Evolutionary conservation across 768 basidiomycete genomes (phyloP), one percentile per base, ranked within the genome.

Genomic region (Hygrocybe punicea): DNA sequence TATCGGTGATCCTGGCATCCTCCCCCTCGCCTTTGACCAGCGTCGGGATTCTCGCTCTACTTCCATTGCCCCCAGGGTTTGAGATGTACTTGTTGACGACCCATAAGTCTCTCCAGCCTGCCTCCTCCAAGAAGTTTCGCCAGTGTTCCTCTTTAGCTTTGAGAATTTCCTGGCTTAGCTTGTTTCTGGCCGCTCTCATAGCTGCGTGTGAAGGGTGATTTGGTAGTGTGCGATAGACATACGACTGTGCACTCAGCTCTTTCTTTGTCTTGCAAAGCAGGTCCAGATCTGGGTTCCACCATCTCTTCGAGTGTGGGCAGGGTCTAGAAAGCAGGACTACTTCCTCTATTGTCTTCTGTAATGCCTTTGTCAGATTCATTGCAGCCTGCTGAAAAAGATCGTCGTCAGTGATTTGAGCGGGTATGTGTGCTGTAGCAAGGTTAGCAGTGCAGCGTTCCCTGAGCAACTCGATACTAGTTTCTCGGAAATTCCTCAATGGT

Each of bases 41-140:
- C 2, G 62, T 55, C 0, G 65, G 65, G 1, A 66, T 42, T n/a
- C 63, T 37, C 5, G 55, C 10, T 7, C 44, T 21, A 4, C 17
- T n/a, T 3, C 57, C 57, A n/a, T n/a, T n/a, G n/a, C n/a, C n/a
- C n/a, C n/a, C n/a, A n/a, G n/a, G n/a, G n/a, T n/a, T n/a, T n/a
- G n/a, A n/a, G n/a, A n/a, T n/a, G n/a, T n/a, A n/a, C n/a, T n/a
- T n/a, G n/a, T n/a, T n/a, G n/a, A n/a, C 1, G 61, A 61, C 63
- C 67, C 67, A 68, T 2, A 66, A 11, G 1, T 56, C 51, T 1
- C 39, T 13, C 1, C 24, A 29, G 4, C 42, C 51, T 0, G 57
- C 42, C 7, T 58, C 53, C 16, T 67, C 65, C 3, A 67, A 59
- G 53, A 55, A 71, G 1, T 62, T 34, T 7, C 25, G 50, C 63